A percentile compares a stretch with the other conserved stretches of the same genome.
Conservation (phyloP, 108 stramenopile species). For the Cyclotella atomus region DNA sequence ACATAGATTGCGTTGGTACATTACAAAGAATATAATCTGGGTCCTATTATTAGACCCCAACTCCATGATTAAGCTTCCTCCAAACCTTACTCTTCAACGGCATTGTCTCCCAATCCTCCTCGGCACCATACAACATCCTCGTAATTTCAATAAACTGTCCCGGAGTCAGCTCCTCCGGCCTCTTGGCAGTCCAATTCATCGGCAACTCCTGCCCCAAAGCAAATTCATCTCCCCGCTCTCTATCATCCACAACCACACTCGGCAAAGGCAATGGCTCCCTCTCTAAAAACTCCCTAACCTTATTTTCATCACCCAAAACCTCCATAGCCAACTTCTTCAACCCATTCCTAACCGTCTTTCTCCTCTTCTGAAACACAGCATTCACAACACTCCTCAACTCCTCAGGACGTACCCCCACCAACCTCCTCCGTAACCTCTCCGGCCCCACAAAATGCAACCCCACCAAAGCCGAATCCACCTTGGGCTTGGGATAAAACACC, state of each 20-base stretch:
- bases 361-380: slow-evolving; percentile 91
- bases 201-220: slow-evolving; percentile 75
- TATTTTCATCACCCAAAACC: slow-evolving; percentile 45
- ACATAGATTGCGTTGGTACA: too few relatives aligned
- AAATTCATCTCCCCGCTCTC: slow-evolving; percentile 71
- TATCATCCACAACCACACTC: slow-evolving; percentile 41
- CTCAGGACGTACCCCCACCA: slow-evolving; percentile 82
- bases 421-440: slow-evolving; percentile 47
- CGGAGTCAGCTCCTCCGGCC: slow-evolving; percentile 94
- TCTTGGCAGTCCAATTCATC: slow-evolving; percentile 79
- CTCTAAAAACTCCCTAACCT: slow-evolving; percentile 49
- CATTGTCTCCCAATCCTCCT: slow-evolving; percentile 26
- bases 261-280: slow-evolving; percentile 68
- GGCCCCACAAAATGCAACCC: slow-evolving; percentile 91
- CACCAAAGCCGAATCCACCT: slow-evolving; percentile 93
- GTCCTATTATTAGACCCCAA: too few relatives aligned
- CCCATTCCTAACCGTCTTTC: slow-evolving; percentile 94
- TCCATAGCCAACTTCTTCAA: slow-evolving; percentile 77
- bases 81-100: slow-evolving; percentile 83
- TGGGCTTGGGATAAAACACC: slow-evolving; percentile 97
- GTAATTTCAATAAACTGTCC: slow-evolving; percentile 95
- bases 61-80: slow-evolving; percentile 93
- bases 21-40: too few relatives aligned
- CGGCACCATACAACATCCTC: slow-evolving; percentile 67
- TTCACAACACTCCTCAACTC: slow-evolving; percentile 87